A percentile compares a stretch with the other conserved stretches of the same genome.
These are phyloP conservation scores for Harringtonia lauricola DNA, from an alignment of 2,329 filamentous ascomycete species.

Conservation along the genomic window DNA sequence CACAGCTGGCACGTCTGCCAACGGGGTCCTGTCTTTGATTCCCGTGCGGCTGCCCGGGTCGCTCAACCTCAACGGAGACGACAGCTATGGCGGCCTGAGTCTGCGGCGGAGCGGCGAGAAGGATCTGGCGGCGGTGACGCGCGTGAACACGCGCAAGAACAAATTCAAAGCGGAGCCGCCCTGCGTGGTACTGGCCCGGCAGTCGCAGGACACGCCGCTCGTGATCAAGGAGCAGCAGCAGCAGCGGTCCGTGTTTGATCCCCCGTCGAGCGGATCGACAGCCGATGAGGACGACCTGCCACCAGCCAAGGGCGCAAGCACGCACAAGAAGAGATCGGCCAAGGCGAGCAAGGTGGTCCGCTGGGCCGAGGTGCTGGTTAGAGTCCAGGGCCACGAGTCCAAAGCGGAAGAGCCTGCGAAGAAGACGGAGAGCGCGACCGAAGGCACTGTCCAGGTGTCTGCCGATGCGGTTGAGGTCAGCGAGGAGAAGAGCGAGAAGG, in stretches of 20 bases:
- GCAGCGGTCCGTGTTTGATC: slow-evolving; percentile 18
- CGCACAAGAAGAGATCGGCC: neutral
- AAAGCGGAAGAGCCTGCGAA: slow-evolving; percentile 12
- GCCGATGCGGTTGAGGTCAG: too few relatives aligned
- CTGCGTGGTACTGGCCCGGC: slow-evolving; percentile 17
- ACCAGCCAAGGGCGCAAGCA: neutral
- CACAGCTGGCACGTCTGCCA: too few relatives aligned
- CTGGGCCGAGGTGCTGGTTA: slow-evolving; percentile 21
- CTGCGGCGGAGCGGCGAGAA: slow-evolving; percentile 25
- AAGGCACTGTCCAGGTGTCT: too few relatives aligned
- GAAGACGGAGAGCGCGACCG: slow-evolving; percentile 7
- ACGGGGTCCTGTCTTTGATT: slow-evolving; percentile 15
- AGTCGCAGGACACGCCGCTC: slow-evolving; percentile 16
- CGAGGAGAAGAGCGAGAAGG: neutral
- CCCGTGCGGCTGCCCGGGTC: slow-evolving; percentile 21
- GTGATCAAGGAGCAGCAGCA: too few relatives aligned
- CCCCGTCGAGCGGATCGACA: slow-evolving; percentile 1
- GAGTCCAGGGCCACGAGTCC: slow-evolving; percentile 14
- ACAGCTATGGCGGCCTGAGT: slow-evolving; percentile 9
- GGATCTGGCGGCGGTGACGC: slow-evolving; percentile 28
- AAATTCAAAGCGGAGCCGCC: slow-evolving; percentile 26
- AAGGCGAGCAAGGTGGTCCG: slow-evolving; percentile 18
- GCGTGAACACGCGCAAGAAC: slow-evolving; percentile 33
- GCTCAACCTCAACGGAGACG: slow-evolving; percentile 15
- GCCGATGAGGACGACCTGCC: neutral